Percentiles rank a stretch among this genome's conserved stretches.
Conservation (phyloP, 2,329 filamentous ascomycete species). For the Colletotrichum tanaceti region DNA sequence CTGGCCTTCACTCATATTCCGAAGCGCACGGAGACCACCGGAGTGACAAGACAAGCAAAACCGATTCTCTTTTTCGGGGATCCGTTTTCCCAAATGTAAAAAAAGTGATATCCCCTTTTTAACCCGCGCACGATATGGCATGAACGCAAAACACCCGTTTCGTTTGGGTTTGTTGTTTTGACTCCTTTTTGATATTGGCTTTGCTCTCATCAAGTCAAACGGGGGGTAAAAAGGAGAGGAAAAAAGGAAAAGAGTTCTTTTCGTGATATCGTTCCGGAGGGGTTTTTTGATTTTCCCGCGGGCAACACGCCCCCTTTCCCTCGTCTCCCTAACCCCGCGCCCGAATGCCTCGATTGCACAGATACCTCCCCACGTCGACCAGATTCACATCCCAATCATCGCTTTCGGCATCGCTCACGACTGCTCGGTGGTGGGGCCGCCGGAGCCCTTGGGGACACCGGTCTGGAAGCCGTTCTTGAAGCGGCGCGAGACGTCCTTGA, state of each 20-base stretch:
- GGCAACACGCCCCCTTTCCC: constrained; percentile 26
- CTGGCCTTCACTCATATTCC: constrained; percentile 3
- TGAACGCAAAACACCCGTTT: constrained; percentile 31
- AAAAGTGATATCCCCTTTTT: constrained; percentile 18
- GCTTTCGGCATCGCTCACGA: constrained; percentile 53
- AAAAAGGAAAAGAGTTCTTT: constrained; percentile 13
- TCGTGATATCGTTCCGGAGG: constrained; percentile 36
- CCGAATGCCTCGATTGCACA: constrained; percentile 37
- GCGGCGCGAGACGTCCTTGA: constrained; percentile 90
- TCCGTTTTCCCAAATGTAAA: constrained; percentile 32
- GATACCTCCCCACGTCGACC: constrained; percentile 39
- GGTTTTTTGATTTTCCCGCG: not conserved
- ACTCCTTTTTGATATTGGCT: constrained; percentile 41
- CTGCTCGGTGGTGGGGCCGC: constrained; percentile 64
- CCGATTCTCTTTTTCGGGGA: constrained; percentile 35
- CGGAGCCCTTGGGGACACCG: constrained; percentile 86
- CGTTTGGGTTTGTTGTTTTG: constrained; percentile 23
- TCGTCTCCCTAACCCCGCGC: constrained; percentile 14
- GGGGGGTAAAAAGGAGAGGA: constrained; percentile 1
- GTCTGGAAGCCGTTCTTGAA: constrained; percentile 99
- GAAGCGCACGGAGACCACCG: not conserved
- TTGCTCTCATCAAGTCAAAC: constrained; percentile 35
- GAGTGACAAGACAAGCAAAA: constrained; percentile 28
- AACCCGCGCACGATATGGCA: constrained; percentile 25
- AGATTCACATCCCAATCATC: constrained; percentile 38